Evolutionary conservation across 495 filamentous ascomycete genomes (phyloP).

Genomic region (Penicillium atrosanguineum): DNA sequence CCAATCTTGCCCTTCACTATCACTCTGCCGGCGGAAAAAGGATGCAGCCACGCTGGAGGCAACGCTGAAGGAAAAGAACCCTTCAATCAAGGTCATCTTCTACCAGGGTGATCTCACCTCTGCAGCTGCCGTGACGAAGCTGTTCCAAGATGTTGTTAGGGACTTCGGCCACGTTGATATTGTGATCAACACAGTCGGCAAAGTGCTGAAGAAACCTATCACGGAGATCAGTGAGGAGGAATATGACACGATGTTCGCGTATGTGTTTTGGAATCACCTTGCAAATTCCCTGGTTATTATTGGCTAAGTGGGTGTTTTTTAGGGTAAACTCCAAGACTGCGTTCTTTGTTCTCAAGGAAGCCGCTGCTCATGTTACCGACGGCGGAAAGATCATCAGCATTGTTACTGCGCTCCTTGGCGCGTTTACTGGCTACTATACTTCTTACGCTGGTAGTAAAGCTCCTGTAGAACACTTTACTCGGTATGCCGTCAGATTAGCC

Average conservation of each 20-base stretch:
- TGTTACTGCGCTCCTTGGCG: conserved; percentile 33
- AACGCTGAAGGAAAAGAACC: conserved; percentile 29
- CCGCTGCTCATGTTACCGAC: conserved; percentile 29
- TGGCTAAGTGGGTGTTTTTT: neutral
- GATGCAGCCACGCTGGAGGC: conserved; percentile 23
- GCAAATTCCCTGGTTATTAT: neutral
- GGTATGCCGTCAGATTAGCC: conserved; percentile 9
- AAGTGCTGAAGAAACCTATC: conserved; percentile 46
- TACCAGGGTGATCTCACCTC: conserved; percentile 34
- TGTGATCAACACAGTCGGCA: conserved; percentile 53
- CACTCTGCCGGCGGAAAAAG: conserved; percentile 26
- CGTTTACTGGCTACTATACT: conserved; percentile 38
- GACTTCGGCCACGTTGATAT: conserved; percentile 49
- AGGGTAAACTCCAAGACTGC: conserved; percentile 35
- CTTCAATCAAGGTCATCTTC: conserved; percentile 25
- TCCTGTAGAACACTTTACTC: conserved; percentile 38
- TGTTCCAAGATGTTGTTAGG: conserved; percentile 26
- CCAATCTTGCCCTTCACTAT: conserved; percentile 36
- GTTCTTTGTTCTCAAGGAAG: conserved; percentile 36
- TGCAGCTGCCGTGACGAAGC: conserved; percentile 26
- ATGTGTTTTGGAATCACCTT: conserved; percentile 10
- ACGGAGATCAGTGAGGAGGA: conserved; percentile 46
- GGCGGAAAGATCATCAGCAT: conserved; percentile 37
- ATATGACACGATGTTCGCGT: conserved; percentile 47
- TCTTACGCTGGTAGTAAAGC: conserved; percentile 39